Base-by-base conservation (phyloP, 306 rosid species). In the Boehmeria nivea region DNA sequence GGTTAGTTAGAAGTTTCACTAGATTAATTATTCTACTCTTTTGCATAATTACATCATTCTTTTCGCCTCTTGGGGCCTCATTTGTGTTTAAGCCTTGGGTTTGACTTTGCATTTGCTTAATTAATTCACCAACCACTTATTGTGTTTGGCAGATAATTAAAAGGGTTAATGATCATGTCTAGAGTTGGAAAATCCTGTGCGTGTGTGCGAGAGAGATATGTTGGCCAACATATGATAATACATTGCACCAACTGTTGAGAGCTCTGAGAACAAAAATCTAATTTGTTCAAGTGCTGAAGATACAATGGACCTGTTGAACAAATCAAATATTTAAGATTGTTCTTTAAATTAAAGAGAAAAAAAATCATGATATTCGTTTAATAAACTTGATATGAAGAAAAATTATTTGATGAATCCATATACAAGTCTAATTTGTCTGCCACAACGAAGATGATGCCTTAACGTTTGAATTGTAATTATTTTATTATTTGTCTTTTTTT, bases 81-180 rank as follows among this genome's bases (percentile, higher is more conserved):
- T n/a, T n/a, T n/a, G n/a, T n/a, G n/a, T n/a, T n/a, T n/a, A n/a
- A n/a, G n/a, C 21, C 50, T 15, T 19, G 50, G 54, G 39, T 59
- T 71, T 67, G 73, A 77, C 78, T 60, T 56, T n/a, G 1, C 15
- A 27, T 31, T 31, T 31, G n/a, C 24, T 22, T 36, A 36, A 22
- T 50, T 33, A 34, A 31, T 54, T 54, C 28, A 23, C 45, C 51
- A 59, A 21, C 36, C 1, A 18, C 26, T 21, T 46, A 6, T 45
- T 56, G 11, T 31, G 3, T 12, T 59, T 52, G 60, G 64, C 67
- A 63, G 63, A 66, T 67, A 62, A 62, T 43, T 21, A 34, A n/a
- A n/a, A n/a, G n/a, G n/a, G n/a, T n/a, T n/a, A n/a, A n/a, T n/a
- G n/a, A n/a, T n/a, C n/a, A n/a, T n/a, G n/a, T n/a, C n/a, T n/a